Percentiles rank a stretch among this genome's conserved stretches.
phyloP scores from a whole-genome alignment of 768 basidiomycete genomes.

The Podaxis sp. region DNA sequence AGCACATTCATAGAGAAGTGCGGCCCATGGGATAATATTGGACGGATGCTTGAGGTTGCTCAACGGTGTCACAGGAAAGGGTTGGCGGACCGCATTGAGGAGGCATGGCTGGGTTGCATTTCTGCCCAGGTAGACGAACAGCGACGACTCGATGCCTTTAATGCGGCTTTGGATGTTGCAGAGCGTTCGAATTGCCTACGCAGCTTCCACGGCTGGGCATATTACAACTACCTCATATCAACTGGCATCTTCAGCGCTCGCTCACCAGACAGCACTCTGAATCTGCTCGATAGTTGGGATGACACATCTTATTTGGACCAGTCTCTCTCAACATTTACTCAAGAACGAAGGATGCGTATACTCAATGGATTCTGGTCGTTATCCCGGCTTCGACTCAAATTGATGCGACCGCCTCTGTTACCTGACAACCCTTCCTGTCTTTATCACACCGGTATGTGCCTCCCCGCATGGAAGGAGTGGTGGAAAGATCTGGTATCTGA shows the following conservation, averaged over 20 bases:
- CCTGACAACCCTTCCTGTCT: background rate
- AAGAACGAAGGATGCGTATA: background rate
- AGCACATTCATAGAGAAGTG: background rate
- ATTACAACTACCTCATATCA: background rate
- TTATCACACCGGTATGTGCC: background rate
- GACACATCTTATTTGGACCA: background rate
- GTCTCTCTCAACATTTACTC: background rate
- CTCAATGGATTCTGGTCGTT: constrained; percentile 3
- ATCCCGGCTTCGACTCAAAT: background rate
- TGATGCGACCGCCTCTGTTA: background rate
- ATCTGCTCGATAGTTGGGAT: background rate
- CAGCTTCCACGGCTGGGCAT: constrained; percentile 1
- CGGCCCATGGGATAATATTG: background rate
- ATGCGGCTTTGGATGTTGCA: background rate
- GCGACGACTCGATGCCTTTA: background rate
- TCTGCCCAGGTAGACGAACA: background rate
- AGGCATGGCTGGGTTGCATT: background rate
- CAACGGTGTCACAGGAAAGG: background rate
- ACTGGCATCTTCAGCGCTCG: background rate
- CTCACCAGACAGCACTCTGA: background rate
- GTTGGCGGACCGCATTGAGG: background rate
- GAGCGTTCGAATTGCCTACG: background rate
- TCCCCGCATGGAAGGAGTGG: background rate
- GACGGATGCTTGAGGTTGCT: background rate
- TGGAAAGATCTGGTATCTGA: background rate